Evolutionary conservation across 768 basidiomycete genomes (phyloP).

Genomic region (Kwoniella dendrophila): DNA sequence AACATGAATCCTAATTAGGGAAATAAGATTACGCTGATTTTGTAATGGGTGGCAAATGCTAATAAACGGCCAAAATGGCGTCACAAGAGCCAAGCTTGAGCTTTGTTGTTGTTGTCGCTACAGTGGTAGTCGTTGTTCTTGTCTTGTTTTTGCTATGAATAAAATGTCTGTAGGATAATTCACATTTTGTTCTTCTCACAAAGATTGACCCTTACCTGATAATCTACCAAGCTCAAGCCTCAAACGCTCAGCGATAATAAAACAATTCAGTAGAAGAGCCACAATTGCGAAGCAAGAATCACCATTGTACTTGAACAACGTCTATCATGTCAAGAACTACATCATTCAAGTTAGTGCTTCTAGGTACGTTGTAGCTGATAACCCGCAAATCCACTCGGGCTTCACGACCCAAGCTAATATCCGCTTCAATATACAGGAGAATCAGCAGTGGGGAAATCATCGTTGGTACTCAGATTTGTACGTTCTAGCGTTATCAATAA

Average conservation of each 20-base stretch:
- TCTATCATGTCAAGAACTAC: constrained; percentile 65
- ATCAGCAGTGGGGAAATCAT: constrained; percentile 92
- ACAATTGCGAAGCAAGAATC: neutral
- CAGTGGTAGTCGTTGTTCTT: no score
- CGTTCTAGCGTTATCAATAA: constrained; percentile 53
- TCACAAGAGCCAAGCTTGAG: constrained; percentile 1
- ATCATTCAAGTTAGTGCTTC: constrained; percentile 88
- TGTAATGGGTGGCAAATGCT: constrained; percentile 11
- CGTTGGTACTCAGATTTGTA: constrained; percentile 92
- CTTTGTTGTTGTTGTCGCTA: constrained; percentile 7
- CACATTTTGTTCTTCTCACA: no score
- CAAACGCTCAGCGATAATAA: no score
- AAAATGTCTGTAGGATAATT: neutral
- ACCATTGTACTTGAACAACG: neutral
- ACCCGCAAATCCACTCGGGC: no score
- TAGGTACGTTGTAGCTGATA: constrained; percentile 64
- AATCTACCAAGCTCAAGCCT: no score
- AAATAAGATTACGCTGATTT: neutral
- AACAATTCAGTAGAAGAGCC: no score
- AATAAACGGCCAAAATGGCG: constrained; percentile 1
- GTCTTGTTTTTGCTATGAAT: neutral
- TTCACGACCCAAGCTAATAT: no score
- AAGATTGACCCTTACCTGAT: no score
- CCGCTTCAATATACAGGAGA: constrained; percentile 66
- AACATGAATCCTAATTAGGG: no score